Conservation (phyloP, 2,329 filamentous ascomycete species). For the Hypoxylon sp. region DNA sequence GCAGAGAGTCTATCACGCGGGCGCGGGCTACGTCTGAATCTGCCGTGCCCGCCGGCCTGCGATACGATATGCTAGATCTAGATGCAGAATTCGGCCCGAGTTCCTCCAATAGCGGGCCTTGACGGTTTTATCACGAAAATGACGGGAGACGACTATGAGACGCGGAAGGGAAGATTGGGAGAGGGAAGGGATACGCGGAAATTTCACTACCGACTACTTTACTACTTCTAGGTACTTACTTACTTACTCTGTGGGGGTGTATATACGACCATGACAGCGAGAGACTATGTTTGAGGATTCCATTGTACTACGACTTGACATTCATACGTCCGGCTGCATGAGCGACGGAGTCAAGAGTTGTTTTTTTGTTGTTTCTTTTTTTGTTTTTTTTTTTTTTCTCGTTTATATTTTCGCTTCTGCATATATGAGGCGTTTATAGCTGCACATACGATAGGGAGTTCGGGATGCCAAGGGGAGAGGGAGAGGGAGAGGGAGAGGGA, state of each 20-base stretch:
- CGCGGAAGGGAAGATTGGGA: not conserved
- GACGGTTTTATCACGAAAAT: constrained; percentile 7
- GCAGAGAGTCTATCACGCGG: constrained; percentile 44
- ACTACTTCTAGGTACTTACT: constrained; percentile 1
- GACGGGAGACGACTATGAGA: not conserved
- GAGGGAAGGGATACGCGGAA: not conserved
- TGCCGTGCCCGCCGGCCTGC: constrained; percentile 15
- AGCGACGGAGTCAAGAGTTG: constrained; percentile 43
- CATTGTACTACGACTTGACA: constrained; percentile 40
- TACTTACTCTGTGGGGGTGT: constrained; percentile 7
- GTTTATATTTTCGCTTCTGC: constrained; percentile 13
- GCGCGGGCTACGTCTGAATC: constrained; percentile 48
- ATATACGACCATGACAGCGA: constrained; percentile 29
- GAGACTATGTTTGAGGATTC: constrained; percentile 24
- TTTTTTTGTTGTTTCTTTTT: constrained; percentile 1
- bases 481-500: too few species aligned
- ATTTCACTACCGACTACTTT: not conserved
- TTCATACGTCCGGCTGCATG: constrained; percentile 44
- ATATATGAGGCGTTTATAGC: constrained; percentile 27
- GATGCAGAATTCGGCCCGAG: constrained; percentile 45
- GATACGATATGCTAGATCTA: constrained; percentile 7
- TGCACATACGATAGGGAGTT: constrained; percentile 15
- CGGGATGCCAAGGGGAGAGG: constrained; percentile 5
- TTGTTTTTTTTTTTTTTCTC: not conserved
- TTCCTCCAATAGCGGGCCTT: constrained; percentile 38